These are phyloP conservation scores for Verticillium klebahnii DNA, from an alignment of 2,329 filamentous ascomycete genomes.

Conservation along the genomic window DNA sequence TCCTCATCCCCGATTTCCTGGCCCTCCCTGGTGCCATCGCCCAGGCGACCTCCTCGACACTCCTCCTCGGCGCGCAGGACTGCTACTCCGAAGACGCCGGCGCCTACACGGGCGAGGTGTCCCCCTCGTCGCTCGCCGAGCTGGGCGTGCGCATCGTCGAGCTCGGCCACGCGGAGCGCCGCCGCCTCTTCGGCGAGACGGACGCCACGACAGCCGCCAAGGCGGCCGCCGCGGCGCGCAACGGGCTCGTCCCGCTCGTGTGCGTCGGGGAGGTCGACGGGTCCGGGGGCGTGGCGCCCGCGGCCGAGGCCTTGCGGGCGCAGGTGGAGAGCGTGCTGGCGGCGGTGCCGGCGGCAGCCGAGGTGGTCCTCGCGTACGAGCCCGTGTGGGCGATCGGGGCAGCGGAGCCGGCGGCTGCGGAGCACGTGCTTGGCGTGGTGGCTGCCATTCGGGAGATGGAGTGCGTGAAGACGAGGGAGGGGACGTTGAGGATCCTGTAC, in stretches of 20 bases:
- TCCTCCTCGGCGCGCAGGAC: slow-evolving; percentile 73
- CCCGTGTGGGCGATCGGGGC: slow-evolving; percentile 87
- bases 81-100: slow-evolving; percentile 65
- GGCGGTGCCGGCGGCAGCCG: slow-evolving; percentile 55
- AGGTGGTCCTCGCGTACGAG: slow-evolving; percentile 79
- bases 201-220: slow-evolving; percentile 64
- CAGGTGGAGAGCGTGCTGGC: slow-evolving; percentile 63
- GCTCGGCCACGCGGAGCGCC: slow-evolving; percentile 75
- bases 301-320: slow-evolving; percentile 59
- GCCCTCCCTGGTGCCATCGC: slow-evolving; percentile 52
- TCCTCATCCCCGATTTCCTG: slow-evolving; percentile 74
- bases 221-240: slow-evolving; percentile 60
- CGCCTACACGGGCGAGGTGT: slow-evolving; percentile 75
- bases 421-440: slow-evolving; percentile 69
- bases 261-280: slow-evolving; percentile 69
- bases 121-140: slow-evolving; percentile 60
- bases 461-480: slow-evolving; percentile 45
- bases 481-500: slow-evolving; percentile 67
- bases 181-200: slow-evolving; percentile 69
- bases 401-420: slow-evolving; percentile 62
- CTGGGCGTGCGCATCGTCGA: slow-evolving; percentile 71
- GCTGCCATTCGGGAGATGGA: slow-evolving; percentile 54
- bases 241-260: slow-evolving; percentile 71
- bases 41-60: slow-evolving; percentile 37
- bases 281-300: slow-evolving; percentile 45